Percentiles rank a stretch among this genome's conserved stretches.
phyloP scores from a whole-genome alignment of 2,329 filamentous ascomycete genomes.

The Xylaria polymorpha region DNA sequence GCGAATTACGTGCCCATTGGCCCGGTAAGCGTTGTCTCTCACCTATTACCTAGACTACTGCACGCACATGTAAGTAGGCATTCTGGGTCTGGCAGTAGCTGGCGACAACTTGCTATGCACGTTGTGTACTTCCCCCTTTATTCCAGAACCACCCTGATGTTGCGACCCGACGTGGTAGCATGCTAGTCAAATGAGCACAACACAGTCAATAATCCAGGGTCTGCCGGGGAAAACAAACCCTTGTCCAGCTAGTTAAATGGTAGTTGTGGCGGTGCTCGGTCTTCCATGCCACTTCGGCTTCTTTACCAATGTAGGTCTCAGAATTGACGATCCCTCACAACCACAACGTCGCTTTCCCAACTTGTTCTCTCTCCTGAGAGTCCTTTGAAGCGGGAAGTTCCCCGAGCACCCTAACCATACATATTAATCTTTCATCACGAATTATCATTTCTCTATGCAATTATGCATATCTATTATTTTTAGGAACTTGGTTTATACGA shows the following conservation, averaged over 20 bases:
- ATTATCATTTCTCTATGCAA: constrained; percentile 3
- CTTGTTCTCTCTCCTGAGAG: constrained; percentile 14
- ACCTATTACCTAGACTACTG: constrained; percentile 16
- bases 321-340: constrained; percentile 31
- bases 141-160: constrained; percentile 1
- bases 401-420: constrained; percentile 9
- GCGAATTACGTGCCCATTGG: constrained; percentile 23
- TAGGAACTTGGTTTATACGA: constrained; percentile 13
- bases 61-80: constrained; percentile 7
- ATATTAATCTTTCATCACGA: constrained; percentile 23
- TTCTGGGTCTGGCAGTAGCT: constrained; percentile 9
- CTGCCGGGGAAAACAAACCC: background rate
- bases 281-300: constrained; percentile 28
- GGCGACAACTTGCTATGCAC: constrained; percentile 8
- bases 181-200: constrained; percentile 12
- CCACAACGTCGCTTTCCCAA: constrained; percentile 23
- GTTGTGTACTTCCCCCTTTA: background rate
- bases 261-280: constrained; percentile 32
- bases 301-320: constrained; percentile 29
- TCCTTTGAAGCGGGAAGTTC: constrained; percentile 17
- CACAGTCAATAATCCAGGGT: background rate
- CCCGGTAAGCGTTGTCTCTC: constrained; percentile 25
- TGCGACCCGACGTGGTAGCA: constrained; percentile 7
- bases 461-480: constrained; percentile 22
- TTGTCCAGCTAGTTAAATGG: constrained; percentile 11